Evolutionary conservation across 495 filamentous ascomycete species (phyloP), one percentile per base, ranked within the genome.

Genomic region (Penicillium steckii): DNA sequence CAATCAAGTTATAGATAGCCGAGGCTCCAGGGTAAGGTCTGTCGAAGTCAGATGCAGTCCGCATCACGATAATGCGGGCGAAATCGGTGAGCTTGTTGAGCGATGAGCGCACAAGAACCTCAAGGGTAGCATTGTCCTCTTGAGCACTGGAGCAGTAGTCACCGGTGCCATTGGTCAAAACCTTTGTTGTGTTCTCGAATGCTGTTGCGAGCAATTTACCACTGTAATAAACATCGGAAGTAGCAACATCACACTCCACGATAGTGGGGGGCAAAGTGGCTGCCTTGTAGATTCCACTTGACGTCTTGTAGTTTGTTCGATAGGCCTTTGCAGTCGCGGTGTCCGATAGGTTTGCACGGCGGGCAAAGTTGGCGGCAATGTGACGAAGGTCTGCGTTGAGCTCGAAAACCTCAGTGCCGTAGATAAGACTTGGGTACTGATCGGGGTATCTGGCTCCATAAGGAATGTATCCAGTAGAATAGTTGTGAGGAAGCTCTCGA

Each of bases 321-420:
- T 90, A 91, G 4, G 70, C 70, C 32, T 70, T 57, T 1, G 84
- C 80, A 3, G 58, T 65, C 4, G 61, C 43, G 26, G 76, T 77
- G 56, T 89, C 85, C 40, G 72, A 75, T 6, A 90, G 67, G 0
- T 68, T 76, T 0, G 81, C 85, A 8, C 66, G 71, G 22, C 60
- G 56, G 1, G 87, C 87, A 44, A 85, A 82, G 8, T 56, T 45
- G 19, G 75, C 80, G 1, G 84, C 86, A 4, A 78, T 58, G 23
- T 78, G 66, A 17, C 83, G 80, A 1, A 90, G 77, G 5, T 74
- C 72, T 19, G 76, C 74, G 66, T 86, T 89, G 26, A 90, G 65
- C 62, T 90, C 87, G 66, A 88, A 85, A 22, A 90, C 87, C 67
- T 91, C 88, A 8, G 87, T 89, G 42, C 88, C 87, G 67, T 90